Evolutionary conservation across 805 yeast genomes (phyloP), one percentile per base, ranked within the genome.

Genomic region (Grigorovia humatica): DNA sequence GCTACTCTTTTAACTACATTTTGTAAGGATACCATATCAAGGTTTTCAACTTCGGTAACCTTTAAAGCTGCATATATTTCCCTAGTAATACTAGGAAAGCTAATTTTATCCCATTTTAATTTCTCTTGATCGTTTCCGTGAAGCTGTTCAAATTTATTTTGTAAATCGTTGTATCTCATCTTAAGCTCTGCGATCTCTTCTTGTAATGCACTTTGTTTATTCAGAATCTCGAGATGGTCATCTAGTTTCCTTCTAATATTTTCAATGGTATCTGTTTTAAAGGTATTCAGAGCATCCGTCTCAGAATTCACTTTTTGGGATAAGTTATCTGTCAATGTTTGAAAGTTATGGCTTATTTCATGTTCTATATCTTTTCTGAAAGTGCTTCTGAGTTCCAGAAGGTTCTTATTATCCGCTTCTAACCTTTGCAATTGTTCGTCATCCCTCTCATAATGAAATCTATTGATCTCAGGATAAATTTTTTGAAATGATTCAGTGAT

Each of bases 1-100:
- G 41, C 20, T 4, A 9, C 19, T 12, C 30, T 65, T 53, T 70
- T 71, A 29, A 69, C 57, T 2, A 62, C 51, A 55, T 70, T 71
- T 32, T 67, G 71, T 17, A 70, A 60, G 18, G 64, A 59, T 1
- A 62, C 57, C 54, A 65, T 35, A 30, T 65, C 57, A n/a, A 69
- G 56, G 2, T 52, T 47, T 46, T 70, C 72, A 15, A 71, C 61
- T 27, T 53, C 45, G 1, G 57, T 53, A 1, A 71, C 13, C 7
- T 51, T 35, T 6, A 55, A 32, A 2, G 49, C 13, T 9, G 51
- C 32, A 40, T 18, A 51, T 9, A 27, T 30, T 4, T 45, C 19
- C n/a, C 15, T 23, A 7, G 51, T 9, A 12, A 55, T 29, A 9
- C 47, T 45, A 9, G 52, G 47, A 30, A 45, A 17, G 35, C 43